Percentiles rank a stretch among this genome's conserved stretches.
phyloP scores from a whole-genome alignment of 139 green algal species.

The Coccomyxa sp. region DNA sequence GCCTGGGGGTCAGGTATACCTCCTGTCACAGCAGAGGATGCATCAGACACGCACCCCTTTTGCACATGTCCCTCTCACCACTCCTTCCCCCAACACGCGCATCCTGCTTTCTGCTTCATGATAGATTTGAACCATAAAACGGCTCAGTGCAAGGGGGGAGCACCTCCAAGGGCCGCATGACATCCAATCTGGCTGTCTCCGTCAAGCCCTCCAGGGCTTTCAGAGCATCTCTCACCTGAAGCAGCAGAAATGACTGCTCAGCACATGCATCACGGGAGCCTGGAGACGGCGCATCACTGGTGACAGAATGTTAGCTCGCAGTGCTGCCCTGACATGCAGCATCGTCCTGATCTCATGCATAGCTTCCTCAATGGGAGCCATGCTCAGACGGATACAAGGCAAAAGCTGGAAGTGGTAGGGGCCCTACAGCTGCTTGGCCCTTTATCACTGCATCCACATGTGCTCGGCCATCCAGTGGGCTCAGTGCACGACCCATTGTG shows the following conservation, averaged over 20 bases:
- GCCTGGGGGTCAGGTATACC: no score
- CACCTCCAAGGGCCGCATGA: conserved; percentile 6
- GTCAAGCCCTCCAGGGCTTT: neutral
- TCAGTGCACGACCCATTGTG: neutral
- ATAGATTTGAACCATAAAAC: neutral
- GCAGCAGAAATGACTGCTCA: neutral
- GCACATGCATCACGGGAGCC: neutral
- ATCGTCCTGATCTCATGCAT: neutral
- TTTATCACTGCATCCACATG: neutral
- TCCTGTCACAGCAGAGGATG: no score
- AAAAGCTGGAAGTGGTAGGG: neutral
- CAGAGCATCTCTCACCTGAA: neutral
- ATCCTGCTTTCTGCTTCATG: no score
- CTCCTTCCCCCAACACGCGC: no score
- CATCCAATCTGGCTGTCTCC: neutral
- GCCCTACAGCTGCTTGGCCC: neutral
- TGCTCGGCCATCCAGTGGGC: neutral
- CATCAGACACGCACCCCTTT: no score
- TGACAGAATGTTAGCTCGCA: neutral
- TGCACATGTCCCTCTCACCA: no score
- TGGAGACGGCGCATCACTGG: neutral
- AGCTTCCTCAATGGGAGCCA: neutral
- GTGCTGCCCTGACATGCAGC: neutral
- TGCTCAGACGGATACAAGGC: neutral
- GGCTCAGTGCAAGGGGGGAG: neutral